Base-by-base conservation (phyloP, 2,329 filamentous ascomycete genomes). In the Orbilia quercus region DNA sequence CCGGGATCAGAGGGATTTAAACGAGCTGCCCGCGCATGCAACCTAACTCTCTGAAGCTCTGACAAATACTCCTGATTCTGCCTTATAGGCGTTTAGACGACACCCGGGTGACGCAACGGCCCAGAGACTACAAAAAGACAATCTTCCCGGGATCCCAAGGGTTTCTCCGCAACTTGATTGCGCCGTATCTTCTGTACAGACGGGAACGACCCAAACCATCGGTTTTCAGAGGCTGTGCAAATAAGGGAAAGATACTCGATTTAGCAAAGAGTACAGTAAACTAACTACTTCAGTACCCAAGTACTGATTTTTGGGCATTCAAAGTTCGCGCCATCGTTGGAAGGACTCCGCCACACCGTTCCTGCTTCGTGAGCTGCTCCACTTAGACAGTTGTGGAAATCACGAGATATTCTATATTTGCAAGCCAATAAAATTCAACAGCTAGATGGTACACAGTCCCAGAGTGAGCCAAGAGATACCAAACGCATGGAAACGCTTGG, bases 331-430 rank as follows among this genome's bases (percentile, higher is more conserved):
- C 50, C 58, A 51, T 57, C 34, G 59, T 16, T 44, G 53, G 53
- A 28, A 40, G 16, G 48, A 63, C 69, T 73, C 69, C 69, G 69
- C 69, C 69, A 73, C 69, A 66, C 60, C 55, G 69, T 73, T 72
- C 67, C 67, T 65, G 67, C 54, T 62, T 73, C 55, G n/a, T n/a
- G n/a, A n/a, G n/a, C 14, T 62, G 40, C 20, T 53, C 53, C 63
- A 44, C 63, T 18, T 23, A n/a, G n/a, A n/a, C n/a, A n/a, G n/a
- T n/a, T n/a, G 4, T 31, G 42, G 40, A 36, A 73, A 62, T 62
- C 60, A 66, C 60, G 42, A 66, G 59, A 60, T 54, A 51, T 50
- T 72, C 69, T 73, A 73, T 48, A 73, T 73, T 66, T 73, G 50
- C 50, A 51, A 16, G 44, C 67, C 67, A 72, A 72, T 72, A 16